These are phyloP conservation scores for sunflower (Helianthus annuus) DNA, from an alignment of 129 eudicot species.

Conservation along the genomic window DNA sequence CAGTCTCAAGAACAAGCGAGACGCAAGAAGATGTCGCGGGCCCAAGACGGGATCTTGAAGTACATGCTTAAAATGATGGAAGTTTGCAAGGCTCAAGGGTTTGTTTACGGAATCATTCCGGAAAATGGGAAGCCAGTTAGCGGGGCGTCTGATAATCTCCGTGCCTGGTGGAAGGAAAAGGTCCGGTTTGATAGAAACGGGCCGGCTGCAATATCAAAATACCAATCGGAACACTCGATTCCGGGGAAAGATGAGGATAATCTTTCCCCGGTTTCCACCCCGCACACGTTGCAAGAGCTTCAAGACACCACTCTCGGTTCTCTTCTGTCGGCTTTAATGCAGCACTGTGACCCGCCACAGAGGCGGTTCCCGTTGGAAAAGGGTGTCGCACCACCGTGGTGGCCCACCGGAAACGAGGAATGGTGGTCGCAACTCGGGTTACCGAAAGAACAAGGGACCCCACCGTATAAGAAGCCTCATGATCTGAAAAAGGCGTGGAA, in stretches of 20 bases:
- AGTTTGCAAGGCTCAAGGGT: slow-evolving; percentile 79
- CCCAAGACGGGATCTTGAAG: slow-evolving; percentile 80
- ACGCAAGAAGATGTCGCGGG: slow-evolving; percentile 83
- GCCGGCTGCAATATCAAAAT: slow-evolving; percentile 77
- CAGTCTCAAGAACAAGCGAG: slow-evolving; percentile 85
- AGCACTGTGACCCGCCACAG: slow-evolving; percentile 80
- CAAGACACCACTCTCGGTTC: slow-evolving; percentile 84
- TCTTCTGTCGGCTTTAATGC: slow-evolving; percentile 75
- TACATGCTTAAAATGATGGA: slow-evolving; percentile 91
- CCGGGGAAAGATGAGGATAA: slow-evolving; percentile 56
- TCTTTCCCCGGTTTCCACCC: slow-evolving; percentile 43
- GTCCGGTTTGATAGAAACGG: slow-evolving; percentile 85
- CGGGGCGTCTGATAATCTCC: slow-evolving; percentile 83
- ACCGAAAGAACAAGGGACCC: slow-evolving; percentile 69
- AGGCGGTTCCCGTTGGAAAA: slow-evolving; percentile 78
- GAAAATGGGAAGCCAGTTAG: slow-evolving; percentile 85
- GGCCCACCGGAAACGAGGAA: slow-evolving; percentile 78
- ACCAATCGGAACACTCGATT: slow-evolving; percentile 56
- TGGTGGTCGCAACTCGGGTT: slow-evolving; percentile 71
- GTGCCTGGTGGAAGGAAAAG: slow-evolving; percentile 92
- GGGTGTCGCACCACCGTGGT: slow-evolving; percentile 84
- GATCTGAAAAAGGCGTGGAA: slow-evolving; percentile 81
- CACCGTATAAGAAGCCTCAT: slow-evolving; percentile 83
- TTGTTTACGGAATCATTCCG: slow-evolving; percentile 76
- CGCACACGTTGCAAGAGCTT: slow-evolving; percentile 72